Percentiles rank a stretch among this genome's conserved stretches.
phyloP scores from a whole-genome alignment of 2,329 filamentous ascomycete genomes.

The Colletotrichum coccodes region DNA sequence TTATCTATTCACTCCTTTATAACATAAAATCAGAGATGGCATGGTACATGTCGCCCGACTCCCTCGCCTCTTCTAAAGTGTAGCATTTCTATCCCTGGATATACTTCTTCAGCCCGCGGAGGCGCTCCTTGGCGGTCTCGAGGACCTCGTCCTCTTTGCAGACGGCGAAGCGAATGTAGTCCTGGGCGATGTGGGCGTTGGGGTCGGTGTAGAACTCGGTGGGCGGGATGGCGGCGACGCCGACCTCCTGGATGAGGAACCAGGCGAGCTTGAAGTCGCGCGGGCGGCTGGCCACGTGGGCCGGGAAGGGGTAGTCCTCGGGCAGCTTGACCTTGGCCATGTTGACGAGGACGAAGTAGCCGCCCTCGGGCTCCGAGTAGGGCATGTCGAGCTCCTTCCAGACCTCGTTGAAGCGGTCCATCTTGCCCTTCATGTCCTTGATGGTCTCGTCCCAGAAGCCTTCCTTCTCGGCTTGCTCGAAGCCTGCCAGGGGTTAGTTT shows the following conservation, averaged over 20 bases:
- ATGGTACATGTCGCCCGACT: background rate
- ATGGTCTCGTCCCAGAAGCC: slow-evolving; percentile 91
- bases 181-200: slow-evolving; percentile 87
- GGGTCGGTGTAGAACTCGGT: slow-evolving; percentile 94
- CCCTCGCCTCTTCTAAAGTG: background rate
- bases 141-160: slow-evolving; percentile 93
- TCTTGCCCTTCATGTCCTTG: slow-evolving; percentile 88
- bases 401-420: slow-evolving; percentile 85
- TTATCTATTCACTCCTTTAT: slow-evolving; percentile 15
- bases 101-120: slow-evolving; percentile 79
- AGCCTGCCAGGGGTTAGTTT: slow-evolving; percentile 56
- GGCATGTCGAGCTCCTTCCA: slow-evolving; percentile 81
- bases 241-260: slow-evolving; percentile 97
- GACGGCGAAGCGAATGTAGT: slow-evolving; percentile 94
- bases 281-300: slow-evolving; percentile 85
- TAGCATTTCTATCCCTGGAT: slow-evolving; percentile 50
- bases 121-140: slow-evolving; percentile 79
- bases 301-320: slow-evolving; percentile 85
- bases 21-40: background rate
- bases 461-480: slow-evolving; percentile 86
- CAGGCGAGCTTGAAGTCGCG: slow-evolving; percentile 94
- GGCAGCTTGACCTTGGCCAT: slow-evolving; percentile 89
- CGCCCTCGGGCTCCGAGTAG: slow-evolving; percentile 93
- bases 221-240: slow-evolving; percentile 94
- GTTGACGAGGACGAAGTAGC: slow-evolving; percentile 97